phyloP scores from a whole-genome alignment of 2,329 filamentous ascomycete genomes.

The Cyphellophora attinorum region DNA sequence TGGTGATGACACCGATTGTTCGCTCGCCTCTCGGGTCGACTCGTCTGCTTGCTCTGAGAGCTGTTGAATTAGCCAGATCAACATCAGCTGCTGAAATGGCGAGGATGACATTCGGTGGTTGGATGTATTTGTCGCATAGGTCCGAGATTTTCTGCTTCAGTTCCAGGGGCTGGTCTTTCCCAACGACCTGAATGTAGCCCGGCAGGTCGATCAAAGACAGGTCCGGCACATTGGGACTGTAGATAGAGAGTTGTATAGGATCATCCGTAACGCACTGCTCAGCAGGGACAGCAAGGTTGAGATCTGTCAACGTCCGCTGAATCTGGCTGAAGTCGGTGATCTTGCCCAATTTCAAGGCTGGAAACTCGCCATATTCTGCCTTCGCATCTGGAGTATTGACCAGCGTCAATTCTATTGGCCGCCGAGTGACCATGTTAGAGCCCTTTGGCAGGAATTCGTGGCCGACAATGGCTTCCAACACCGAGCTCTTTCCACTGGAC shows the following conservation, averaged over 20 bases:
- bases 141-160: conserved; percentile 93
- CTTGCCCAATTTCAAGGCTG: conserved; percentile 77
- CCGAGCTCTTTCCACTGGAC: conserved; percentile 95
- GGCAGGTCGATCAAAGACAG: conserved; percentile 92
- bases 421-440: conserved; percentile 94
- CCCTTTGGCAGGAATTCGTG: conserved; percentile 97
- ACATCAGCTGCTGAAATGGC: conserved; percentile 97
- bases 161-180: conserved; percentile 79
- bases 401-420: conserved; percentile 90
- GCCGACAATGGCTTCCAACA: conserved; percentile 91
- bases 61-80: conserved; percentile 91
- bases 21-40: conserved; percentile 91
- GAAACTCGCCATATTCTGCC: conserved; percentile 92
- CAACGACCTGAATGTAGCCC: conserved; percentile 93
- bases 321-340: conserved; percentile 88
- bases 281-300: conserved; percentile 87
- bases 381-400: conserved; percentile 85
- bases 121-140: conserved; percentile 96
- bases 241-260: conserved; percentile 89
- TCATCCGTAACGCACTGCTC: conserved; percentile 91
- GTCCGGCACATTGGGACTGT: conserved; percentile 90
- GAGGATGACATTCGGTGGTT: conserved; percentile 88
- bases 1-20: conserved; percentile 97
- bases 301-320: conserved; percentile 84
- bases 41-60: conserved; percentile 75